These are phyloP conservation scores for Capsaspora owczarzaki DNA, from an alignment of 78 protist genomes.

Conservation along the genomic window DNA sequence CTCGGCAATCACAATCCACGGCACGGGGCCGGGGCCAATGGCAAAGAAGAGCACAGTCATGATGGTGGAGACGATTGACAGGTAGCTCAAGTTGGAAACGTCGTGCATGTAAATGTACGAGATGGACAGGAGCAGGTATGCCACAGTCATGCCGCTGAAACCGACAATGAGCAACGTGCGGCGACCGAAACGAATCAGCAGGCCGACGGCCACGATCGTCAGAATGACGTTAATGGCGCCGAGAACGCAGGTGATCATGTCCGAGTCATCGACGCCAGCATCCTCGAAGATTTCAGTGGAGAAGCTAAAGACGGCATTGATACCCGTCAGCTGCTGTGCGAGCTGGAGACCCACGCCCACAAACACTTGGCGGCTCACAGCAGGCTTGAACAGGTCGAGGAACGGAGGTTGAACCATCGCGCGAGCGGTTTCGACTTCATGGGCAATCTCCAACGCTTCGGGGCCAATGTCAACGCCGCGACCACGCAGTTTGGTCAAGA, in stretches of 20 bases:
- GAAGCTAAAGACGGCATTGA: slow-evolving; percentile 25
- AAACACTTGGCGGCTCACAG: no score
- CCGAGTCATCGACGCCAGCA: slow-evolving; percentile 10
- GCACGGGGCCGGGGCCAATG: slow-evolving; percentile 36
- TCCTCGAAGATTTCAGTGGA: slow-evolving; percentile 9
- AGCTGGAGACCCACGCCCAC: slow-evolving; percentile 8
- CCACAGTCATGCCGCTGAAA: not conserved
- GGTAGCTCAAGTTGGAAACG: slow-evolving; percentile 1
- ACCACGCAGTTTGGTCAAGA: not conserved
- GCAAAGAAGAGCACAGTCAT: slow-evolving; percentile 13
- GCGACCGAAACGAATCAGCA: not conserved
- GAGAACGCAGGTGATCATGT: slow-evolving; percentile 10
- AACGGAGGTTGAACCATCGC: no score
- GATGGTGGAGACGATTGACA: slow-evolving; percentile 4
- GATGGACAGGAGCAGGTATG: not conserved
- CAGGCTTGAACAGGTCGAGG: no score
- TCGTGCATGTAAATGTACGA: not conserved
- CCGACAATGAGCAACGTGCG: not conserved
- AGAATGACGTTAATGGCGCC: slow-evolving; percentile 21
- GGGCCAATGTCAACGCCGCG: not conserved
- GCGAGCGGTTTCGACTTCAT: no score
- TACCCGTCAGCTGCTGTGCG: slow-evolving; percentile 28
- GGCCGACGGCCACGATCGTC: slow-evolving; percentile 9
- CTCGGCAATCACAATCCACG: slow-evolving; percentile 32
- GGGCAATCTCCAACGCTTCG: not conserved